Evolutionary conservation across 2,329 filamentous ascomycete genomes (phyloP).

Genomic region (Chrysoporthe austroafricana): DNA sequence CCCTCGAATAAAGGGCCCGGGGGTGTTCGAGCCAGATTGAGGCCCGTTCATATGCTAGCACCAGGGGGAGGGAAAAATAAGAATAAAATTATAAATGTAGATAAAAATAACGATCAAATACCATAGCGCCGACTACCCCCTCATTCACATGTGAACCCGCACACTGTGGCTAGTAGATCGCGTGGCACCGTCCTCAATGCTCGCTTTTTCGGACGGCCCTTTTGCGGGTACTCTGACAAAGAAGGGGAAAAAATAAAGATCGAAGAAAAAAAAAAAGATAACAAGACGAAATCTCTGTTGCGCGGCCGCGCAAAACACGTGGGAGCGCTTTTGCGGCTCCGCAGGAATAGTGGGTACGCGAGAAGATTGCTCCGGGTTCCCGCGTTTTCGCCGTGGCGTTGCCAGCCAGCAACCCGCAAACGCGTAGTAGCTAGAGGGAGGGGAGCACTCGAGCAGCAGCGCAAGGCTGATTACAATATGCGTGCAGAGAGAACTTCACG

Average conservation of each 20-base stretch:
- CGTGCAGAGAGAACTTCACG: background rate
- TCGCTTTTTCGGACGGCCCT: slow-evolving; percentile 14
- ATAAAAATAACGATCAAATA: too few relatives aligned
- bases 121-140: too few relatives aligned
- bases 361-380: background rate
- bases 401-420: background rate
- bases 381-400: background rate
- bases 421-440: background rate
- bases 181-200: slow-evolving; percentile 1
- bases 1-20: background rate
- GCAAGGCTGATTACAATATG: too few relatives aligned
- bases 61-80: too few relatives aligned
- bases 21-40: background rate
- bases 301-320: slow-evolving; percentile 4
- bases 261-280: background rate
- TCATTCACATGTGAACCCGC: background rate
- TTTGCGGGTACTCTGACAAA: background rate
- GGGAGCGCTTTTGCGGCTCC: background rate
- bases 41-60: background rate
- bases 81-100: too few relatives aligned
- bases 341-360: background rate
- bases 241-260: too few relatives aligned
- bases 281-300: background rate
- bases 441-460: too few relatives aligned
- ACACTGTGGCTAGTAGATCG: background rate